Base-by-base conservation (phyloP, 257 asterid species). In the Nicotiana otophora region DNA sequence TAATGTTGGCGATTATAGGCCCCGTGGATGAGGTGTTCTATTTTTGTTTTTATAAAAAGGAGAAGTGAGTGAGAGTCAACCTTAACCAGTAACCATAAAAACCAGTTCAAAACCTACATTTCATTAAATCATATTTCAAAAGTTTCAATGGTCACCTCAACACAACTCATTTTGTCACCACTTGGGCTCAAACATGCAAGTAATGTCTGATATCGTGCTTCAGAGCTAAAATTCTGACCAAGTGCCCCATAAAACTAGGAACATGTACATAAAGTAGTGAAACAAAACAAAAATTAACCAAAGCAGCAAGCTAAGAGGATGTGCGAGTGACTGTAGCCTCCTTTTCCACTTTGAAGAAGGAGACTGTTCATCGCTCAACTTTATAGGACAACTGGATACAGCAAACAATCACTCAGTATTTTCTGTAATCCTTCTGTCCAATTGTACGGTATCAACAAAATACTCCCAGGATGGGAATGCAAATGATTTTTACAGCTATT, bases 321-420 rank as follows among this genome's bases (percentile, higher is more conserved):
- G 85, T 85, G 26, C 28, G 87, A 78, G 74, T 46, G 81, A 85
- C 30, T 83, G 90, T 87, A 87, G 88, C 88, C 88, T 81, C 84
- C 84, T 78, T 85, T 80, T 58, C 83, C 65, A 36, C 87, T 83
- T 82, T 14, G 60, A 65, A 85, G 81, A 66, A 85, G 83, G 84
- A 87, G 88, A 85, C 81, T 83, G 87, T 83, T 85, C 90, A 83
- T 87, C 87, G 64, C 84, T 83, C 88, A 78, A 3, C 78, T 26
- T 15, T 87, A 75, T 83, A 63, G 85, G 90, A 83, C 85, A 78
- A 30, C 33, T 36, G 81, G 77, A 39, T 62, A 82, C 84, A 51
- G 66, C 88, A 87, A 81, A 83, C 76, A 83, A 69, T 39, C 51
- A 62, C 86, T 87, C 63, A 3, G 70, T 42, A 78, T 82, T 64